Evolutionary conservation across 2,329 filamentous ascomycete species (phyloP), one percentile per base, ranked within the genome.

Genomic region (Xylariaceae sp.): DNA sequence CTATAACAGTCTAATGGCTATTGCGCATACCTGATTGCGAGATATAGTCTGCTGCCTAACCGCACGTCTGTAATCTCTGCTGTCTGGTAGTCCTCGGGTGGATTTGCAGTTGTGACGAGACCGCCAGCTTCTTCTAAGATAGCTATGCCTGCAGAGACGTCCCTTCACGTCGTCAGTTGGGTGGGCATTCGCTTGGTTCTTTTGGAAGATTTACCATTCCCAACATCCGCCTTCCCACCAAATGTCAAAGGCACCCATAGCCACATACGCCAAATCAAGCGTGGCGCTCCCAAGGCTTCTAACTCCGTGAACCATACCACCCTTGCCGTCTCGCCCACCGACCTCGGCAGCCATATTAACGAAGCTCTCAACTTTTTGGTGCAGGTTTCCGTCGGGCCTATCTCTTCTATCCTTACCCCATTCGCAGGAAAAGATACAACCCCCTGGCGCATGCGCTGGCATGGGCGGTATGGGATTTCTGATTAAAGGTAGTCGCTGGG

Each of bases 181-280:
- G 8, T 29, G 0, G n/a, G 10, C 10, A 6, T 26, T 18, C 33
- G 3, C 13, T 33, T 9, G 30, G n/a, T n/a, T 21, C 26, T 10
- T 15, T 8, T 20, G n/a, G 10, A 33, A 11, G 13, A 55, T 78
- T 60, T 63, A 86, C 85, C 88, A 92, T 71, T 91, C 89, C 88
- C 88, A 91, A 64, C 87, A 91, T 0, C 88, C 88, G 3, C 87
- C 88, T 67, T 92, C 88, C 88, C 88, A 92, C 88, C 88, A 91
- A 9, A 91, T 89, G 70, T 92, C 88, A 60, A 91, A 86, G 0
- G 84, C 77, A 0, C 88, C 88, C 80, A 88, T 88, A 10, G 89
- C 88, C 8, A 84, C 83, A 67, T 91, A 92, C 0, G 87, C 88
- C 42, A 92, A 71, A 69, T 91, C 88, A 48, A 92, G 67, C 1